phyloP scores from a whole-genome alignment of 106 monocot genomes.

The Amphibolis antarctica region DNA sequence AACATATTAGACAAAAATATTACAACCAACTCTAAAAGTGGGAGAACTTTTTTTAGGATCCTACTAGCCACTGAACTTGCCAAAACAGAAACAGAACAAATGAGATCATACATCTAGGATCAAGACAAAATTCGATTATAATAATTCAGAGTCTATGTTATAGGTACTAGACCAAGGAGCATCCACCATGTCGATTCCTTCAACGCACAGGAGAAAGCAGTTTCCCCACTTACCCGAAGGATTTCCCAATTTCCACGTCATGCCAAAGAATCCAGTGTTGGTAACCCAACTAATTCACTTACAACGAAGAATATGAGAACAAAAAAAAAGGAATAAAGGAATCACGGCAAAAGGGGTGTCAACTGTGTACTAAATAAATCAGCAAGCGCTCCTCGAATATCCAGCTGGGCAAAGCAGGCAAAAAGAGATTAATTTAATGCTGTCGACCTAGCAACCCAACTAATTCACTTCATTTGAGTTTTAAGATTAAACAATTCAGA shows the following conservation, averaged over 20 bases:
- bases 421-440: background rate
- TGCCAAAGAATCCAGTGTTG: background rate
- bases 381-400: slow-evolving; percentile 9
- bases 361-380: slow-evolving; percentile 7
- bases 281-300: too few species aligned
- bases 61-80: background rate
- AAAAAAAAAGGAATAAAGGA: background rate
- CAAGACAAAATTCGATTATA: background rate
- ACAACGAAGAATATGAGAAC: slow-evolving; percentile 27
- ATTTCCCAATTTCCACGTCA: background rate
- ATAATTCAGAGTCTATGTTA: background rate
- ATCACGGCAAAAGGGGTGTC: slow-evolving; percentile 6
- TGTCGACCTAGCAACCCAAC: background rate
- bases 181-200: background rate
- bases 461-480: background rate
- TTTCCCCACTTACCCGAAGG: background rate
- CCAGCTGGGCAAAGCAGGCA: slow-evolving; percentile 4
- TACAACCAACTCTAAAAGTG: background rate
- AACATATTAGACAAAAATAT: too few species aligned
- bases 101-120: background rate
- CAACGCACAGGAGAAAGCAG: background rate
- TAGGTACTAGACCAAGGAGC: background rate
- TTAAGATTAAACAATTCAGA: background rate
- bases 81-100: background rate
- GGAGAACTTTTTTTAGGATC: background rate